These are phyloP conservation scores for Laburnicola sp. DNA, from an alignment of 2,329 filamentous ascomycete species.

Conservation along the genomic window DNA sequence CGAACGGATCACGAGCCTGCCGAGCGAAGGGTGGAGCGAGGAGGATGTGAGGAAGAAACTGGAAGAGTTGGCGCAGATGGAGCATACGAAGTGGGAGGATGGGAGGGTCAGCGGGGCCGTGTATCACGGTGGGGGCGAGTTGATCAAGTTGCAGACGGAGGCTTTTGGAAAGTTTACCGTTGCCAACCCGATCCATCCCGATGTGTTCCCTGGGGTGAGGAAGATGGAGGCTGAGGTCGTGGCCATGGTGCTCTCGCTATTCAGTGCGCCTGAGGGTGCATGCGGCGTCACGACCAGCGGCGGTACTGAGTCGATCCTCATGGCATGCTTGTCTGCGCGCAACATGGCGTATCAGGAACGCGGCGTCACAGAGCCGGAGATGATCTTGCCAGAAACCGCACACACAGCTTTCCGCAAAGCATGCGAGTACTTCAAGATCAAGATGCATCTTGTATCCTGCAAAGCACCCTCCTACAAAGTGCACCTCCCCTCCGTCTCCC, in stretches of 20 bases:
- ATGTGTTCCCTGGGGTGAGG: conserved; percentile 94
- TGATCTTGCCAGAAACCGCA: conserved; percentile 93
- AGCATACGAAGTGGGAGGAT: conserved; percentile 97
- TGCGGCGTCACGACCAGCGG: conserved; percentile 92
- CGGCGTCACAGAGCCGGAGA: conserved; percentile 89
- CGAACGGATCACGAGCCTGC: conserved; percentile 73
- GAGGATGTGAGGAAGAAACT: conserved; percentile 82
- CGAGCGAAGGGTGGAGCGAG: conserved; percentile 78
- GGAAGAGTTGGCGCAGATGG: conserved; percentile 75
- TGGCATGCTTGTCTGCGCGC: conserved; percentile 88
- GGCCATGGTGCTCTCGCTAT: conserved; percentile 86
- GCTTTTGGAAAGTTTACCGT: conserved; percentile 95
- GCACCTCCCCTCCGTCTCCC: conserved; percentile 73
- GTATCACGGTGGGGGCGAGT: conserved; percentile 85
- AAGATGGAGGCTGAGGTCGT: conserved; percentile 99
- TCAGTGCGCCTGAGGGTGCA: conserved; percentile 82
- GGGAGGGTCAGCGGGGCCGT: conserved; percentile 92
- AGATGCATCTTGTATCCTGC: conserved; percentile 83
- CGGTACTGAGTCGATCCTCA: conserved; percentile 94
- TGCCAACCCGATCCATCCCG: conserved; percentile 93
- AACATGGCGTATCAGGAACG: conserved; percentile 87
- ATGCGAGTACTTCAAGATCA: conserved; percentile 94
- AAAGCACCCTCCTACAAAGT: conserved; percentile 86
- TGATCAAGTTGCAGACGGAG: conserved; percentile 84
- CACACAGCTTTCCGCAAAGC: conserved; percentile 98